These are phyloP conservation scores for Nidula niveotomentosa DNA, from an alignment of 1,284 basidiomycete genomes.

Conservation along the genomic window DNA sequence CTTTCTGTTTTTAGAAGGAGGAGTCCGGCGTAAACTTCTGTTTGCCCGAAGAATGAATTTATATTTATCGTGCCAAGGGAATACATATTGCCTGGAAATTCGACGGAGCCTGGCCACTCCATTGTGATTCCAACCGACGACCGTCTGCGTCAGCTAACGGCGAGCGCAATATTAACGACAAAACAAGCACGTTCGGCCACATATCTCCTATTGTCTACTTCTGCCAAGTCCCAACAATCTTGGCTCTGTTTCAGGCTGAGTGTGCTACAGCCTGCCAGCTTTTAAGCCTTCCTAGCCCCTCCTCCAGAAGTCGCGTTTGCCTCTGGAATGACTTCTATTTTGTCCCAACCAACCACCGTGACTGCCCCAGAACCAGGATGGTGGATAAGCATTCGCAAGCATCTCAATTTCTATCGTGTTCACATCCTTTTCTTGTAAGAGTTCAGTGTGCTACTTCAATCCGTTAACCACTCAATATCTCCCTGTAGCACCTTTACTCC, in stretches of 20 bases:
- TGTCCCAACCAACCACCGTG: slow-evolving; percentile 5
- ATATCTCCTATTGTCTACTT: too few relatives aligned
- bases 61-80: too few relatives aligned
- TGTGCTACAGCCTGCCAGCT: too few relatives aligned
- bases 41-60: too few relatives aligned
- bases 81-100: background rate
- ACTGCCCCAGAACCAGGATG: slow-evolving; percentile 7
- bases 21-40: too few relatives aligned
- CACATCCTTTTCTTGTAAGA: slow-evolving; percentile 46
- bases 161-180: too few relatives aligned
- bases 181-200: too few relatives aligned
- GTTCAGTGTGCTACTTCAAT: background rate
- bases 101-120: background rate
- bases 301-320: background rate
- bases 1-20: too few relatives aligned
- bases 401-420: slow-evolving; percentile 73
- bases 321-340: background rate
- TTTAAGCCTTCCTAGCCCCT: background rate
- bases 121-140: background rate
- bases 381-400: slow-evolving; percentile 31
- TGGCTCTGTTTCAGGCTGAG: too few relatives aligned
- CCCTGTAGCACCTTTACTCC: slow-evolving; percentile 41
- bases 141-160: too few relatives aligned
- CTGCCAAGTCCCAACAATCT: too few relatives aligned
- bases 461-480: slow-evolving; percentile 1